Percentiles rank a stretch among this genome's conserved stretches.
Conservation (phyloP, 305 asterid genomes). For the Ruellia speciosa region DNA sequence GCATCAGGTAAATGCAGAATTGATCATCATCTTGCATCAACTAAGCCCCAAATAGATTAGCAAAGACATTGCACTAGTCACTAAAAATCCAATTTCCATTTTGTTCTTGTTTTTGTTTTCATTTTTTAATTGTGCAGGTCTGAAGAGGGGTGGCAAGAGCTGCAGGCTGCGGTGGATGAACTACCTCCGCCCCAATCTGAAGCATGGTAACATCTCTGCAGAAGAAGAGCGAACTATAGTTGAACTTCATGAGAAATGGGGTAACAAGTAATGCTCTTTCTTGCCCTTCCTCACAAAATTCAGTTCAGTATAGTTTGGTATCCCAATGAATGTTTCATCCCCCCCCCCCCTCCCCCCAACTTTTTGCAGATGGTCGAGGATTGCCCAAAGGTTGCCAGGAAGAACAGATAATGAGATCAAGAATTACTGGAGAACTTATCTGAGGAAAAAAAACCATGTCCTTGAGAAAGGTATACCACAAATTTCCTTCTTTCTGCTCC, state of each 20-base stretch:
- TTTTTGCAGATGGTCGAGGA: conserved; percentile 57
- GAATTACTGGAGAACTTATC: conserved; percentile 62
- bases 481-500: too few species aligned
- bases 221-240: conserved; percentile 47
- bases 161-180: conserved; percentile 82
- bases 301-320: too few species aligned
- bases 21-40: not conserved
- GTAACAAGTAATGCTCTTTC: conserved; percentile 45
- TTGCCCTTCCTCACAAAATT: not conserved
- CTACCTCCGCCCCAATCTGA: conserved; percentile 58
- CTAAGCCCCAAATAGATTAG: too few species aligned
- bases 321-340: too few species aligned
- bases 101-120: too few species aligned
- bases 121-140: conserved; percentile 53
- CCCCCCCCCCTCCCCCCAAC: too few species aligned
- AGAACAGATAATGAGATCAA: conserved; percentile 38
- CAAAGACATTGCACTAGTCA: too few species aligned
- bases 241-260: conserved; percentile 60
- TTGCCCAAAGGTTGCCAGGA: conserved; percentile 62
- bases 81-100: not conserved
- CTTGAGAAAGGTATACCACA: not conserved
- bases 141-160: conserved; percentile 33
- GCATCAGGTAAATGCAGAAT: conserved; percentile 41
- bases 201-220: conserved; percentile 47
- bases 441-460: conserved; percentile 34